phyloP scores from a whole-genome alignment of 2,329 filamentous ascomycete genomes.

The Colletotrichum brevisporum region DNA sequence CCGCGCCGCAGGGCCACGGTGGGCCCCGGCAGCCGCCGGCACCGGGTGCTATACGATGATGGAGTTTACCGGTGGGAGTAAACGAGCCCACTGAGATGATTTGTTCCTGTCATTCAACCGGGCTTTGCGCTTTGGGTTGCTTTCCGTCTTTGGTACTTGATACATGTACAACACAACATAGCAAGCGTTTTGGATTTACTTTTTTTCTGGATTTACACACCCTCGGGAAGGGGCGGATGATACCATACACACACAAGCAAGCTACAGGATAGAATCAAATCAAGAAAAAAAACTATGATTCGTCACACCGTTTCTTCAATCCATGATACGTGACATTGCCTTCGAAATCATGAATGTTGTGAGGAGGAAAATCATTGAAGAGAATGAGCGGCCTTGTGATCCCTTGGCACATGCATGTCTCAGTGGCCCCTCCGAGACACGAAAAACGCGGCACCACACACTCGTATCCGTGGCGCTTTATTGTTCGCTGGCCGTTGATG shows the following conservation, averaged over 20 bases:
- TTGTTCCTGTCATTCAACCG: neutral
- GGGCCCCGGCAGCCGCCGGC: slow-evolving; percentile 52
- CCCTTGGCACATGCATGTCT: slow-evolving; percentile 32
- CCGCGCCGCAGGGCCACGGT: slow-evolving; percentile 55
- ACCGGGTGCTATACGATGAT: slow-evolving; percentile 54
- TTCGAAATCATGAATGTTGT: neutral
- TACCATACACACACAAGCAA: slow-evolving; percentile 22
- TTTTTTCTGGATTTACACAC: slow-evolving; percentile 2
- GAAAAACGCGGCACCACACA: neutral
- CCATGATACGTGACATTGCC: too few species aligned
- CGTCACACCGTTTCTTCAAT: neutral
- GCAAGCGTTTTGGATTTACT: slow-evolving; percentile 26
- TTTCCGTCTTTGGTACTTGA: neutral
- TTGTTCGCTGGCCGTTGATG: slow-evolving; percentile 5
- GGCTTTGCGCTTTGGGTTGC: neutral
- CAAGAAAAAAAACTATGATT: slow-evolving; percentile 10
- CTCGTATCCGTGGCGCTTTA: slow-evolving; percentile 28
- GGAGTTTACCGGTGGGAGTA: slow-evolving; percentile 58
- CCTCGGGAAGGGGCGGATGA: slow-evolving; percentile 19
- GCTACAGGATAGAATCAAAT: slow-evolving; percentile 1
- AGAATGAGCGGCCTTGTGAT: slow-evolving; percentile 20
- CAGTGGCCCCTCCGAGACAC: slow-evolving; percentile 11
- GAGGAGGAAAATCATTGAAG: neutral
- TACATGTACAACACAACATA: slow-evolving; percentile 22
- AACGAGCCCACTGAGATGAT: slow-evolving; percentile 38